Evolutionary conservation across 176 grass and related monocot genomes (phyloP), one percentile per base, ranked within the genome.

Genomic region (Secale cereale): DNA sequence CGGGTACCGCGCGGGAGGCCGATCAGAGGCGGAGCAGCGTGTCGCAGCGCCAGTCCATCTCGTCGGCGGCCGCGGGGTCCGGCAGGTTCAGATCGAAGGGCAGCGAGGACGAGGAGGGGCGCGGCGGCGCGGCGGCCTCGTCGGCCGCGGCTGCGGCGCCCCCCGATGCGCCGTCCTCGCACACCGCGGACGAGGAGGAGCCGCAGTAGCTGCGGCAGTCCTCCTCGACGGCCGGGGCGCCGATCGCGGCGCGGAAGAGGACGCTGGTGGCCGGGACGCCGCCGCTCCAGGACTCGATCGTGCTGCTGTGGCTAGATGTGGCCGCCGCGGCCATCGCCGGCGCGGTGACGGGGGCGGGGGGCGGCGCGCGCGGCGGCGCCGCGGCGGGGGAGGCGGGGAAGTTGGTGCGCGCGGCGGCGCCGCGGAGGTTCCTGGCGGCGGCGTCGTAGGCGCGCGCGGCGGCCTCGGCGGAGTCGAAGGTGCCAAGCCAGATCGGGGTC

Each of bases 11-110:
- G 56, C 10, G 28, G 25, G 23, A 16, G 70, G 72, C 80, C 83
- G 19, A 80, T 72, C 41, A 74, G 37, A 91, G 89, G 81, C 30
- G 89, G 77, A 91, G 89, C 76, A 84, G 70, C 89, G 89, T 91
- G 85, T 91, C 89, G 68, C 85, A 91, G 85, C 81, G 85, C 85
- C 89, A 89, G 84, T 91, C 90, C 85, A 87, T 91, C 65, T 92
- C 87, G 79, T 94, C 90, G 65, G 78, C 74, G 3, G 80, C 78
- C 1, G 74, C 67, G 27, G 87, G 81, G 81, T 85, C 85, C 22
- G 89, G 81, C 33, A 83, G 69, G 87, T 94, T 94, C 92, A 94
- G 92, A 92, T 94, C 92, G 85, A 94, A 94, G 0, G 87, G 87
- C 78, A 87, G 81, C 9, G 81, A 81, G n/a, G 80, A 7, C 52